Base-by-base conservation (phyloP, 495 filamentous ascomycete genomes). In the Daldinia concentrica region DNA sequence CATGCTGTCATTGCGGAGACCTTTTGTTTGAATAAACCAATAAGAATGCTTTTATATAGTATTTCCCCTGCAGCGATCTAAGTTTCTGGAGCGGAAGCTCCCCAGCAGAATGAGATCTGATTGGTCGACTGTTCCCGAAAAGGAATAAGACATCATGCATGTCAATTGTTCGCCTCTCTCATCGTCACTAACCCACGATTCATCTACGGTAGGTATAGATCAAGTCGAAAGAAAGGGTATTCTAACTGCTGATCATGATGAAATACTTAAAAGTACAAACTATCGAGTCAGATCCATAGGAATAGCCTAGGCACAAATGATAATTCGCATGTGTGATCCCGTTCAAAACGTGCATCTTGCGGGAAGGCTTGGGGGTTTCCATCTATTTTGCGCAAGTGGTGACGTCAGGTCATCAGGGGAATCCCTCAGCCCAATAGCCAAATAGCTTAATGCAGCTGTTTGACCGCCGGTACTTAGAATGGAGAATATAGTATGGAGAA, bases 1-100 rank as follows among this genome's bases (percentile, higher is more conserved):
- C 70, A 73, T 73, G 70, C 5, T 73, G 70, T 73, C 70, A 73
- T 73, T 58, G 57, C 59, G 70, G 65, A 30, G 54, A 52, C n/a
- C 12, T 12, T 9, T 36, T 22, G 12, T 7, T 26, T 24, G 15
- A 14, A 19, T 6, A 6, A 4, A 3, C 70, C 70, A 73, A 68
- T 73, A 12, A 27, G 14, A 12, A 12, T n/a, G 11, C 11, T 3
- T 3, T 34, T 1, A 1, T 39, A 14, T 26, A 17, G 26, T 36
- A 54, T 50, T 69, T 61, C 65, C 70, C 70, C 70, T 73, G 65
- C 70, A 69, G 65, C 29, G 24, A 57, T 57, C 51, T 45, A 30
- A 27, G 34, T 57, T 58, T 54, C 27, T 68, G 48, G 65, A 68
- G 64, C 24, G 64, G 57, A 65, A 54, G 37, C 62, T 69, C 60